Evolutionary conservation across 345 rosid genomes (phyloP).

Genomic region (Eucalyptus caleyi): DNA sequence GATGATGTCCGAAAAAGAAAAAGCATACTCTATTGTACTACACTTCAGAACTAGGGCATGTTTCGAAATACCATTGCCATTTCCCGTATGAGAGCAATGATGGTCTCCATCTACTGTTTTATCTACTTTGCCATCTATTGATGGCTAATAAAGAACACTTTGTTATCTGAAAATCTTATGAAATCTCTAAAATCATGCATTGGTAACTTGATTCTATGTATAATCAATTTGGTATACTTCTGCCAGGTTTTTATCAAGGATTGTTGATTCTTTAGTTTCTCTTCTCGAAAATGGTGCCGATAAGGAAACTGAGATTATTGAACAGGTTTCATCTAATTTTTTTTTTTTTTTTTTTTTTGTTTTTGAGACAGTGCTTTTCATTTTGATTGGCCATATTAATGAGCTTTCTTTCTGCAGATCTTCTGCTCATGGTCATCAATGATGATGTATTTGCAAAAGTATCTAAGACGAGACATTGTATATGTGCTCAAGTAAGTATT

Average conservation of each 20-base stretch:
- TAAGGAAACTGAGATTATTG: slow-evolving; percentile 80
- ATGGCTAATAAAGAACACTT: neutral
- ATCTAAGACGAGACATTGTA: slow-evolving; percentile 36
- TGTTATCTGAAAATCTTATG: neutral
- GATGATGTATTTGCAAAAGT: slow-evolving; percentile 57
- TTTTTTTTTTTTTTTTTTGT: neutral
- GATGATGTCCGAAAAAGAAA: neutral
- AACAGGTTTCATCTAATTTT: slow-evolving; percentile 43
- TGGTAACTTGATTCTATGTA: neutral
- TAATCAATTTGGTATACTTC: neutral
- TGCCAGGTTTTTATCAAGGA: slow-evolving; percentile 52
- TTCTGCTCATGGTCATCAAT: slow-evolving; percentile 65
- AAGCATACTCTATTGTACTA: neutral
- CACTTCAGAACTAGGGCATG: neutral
- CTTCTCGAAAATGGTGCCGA: slow-evolving; percentile 74
- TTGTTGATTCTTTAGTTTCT: slow-evolving; percentile 41
- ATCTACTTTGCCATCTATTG: neutral
- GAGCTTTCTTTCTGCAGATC: slow-evolving; percentile 35
- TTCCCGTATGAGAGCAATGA: neutral
- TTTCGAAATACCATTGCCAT: neutral
- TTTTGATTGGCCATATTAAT: neutral
- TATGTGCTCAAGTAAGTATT: slow-evolving; percentile 55
- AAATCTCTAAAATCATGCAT: neutral
- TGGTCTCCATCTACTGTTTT: neutral
- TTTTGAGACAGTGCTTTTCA: neutral